Percentiles rank a stretch among this genome's conserved stretches.
Evolutionary conservation across 176 grass and related monocot genomes (phyloP).

Genomic region (maize (Zea mays)): Zm-B73-REFERENCE-NAM-5.0 NC_050096.1:38091001-38091500

Average conservation of each 20-base stretch:
- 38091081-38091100: too few relatives aligned
- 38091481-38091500: not conserved
- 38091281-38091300: not conserved
- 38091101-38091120: too few relatives aligned
- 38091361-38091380: not conserved
- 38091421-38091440: not conserved
- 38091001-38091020: too few relatives aligned
- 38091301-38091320: not conserved
- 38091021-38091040: too few relatives aligned
- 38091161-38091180: too few relatives aligned
- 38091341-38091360: not conserved
- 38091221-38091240: slow-evolving; percentile 14
- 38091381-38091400: not conserved
- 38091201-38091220: too few relatives aligned
- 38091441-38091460: not conserved
- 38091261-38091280: not conserved
- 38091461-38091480: not conserved
- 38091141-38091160: too few relatives aligned
- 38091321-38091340: not conserved
- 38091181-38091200: not conserved
- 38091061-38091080: too few relatives aligned
- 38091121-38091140: too few relatives aligned
- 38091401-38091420: not conserved
- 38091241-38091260: not conserved
- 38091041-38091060: too few relatives aligned